Percentiles rank a stretch among this genome's conserved stretches.
These are phyloP conservation scores for Colletotrichum lindemuthianum DNA, from an alignment of 2,329 filamentous ascomycete species.

Conservation along the genomic window DNA sequence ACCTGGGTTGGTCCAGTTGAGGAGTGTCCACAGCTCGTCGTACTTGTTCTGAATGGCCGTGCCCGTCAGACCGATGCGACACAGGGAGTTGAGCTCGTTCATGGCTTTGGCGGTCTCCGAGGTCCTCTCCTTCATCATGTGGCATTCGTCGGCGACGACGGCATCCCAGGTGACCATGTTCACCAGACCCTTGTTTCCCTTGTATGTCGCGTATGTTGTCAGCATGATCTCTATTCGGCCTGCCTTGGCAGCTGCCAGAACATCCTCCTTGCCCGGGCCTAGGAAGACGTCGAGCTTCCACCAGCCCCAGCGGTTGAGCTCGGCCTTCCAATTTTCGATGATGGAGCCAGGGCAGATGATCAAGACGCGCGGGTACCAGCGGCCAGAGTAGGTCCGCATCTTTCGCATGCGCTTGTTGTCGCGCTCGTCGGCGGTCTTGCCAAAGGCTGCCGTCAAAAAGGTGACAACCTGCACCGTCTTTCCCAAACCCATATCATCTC, in stretches of 20 bases:
- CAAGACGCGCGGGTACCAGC: constrained; percentile 86
- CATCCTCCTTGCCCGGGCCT: constrained; percentile 73
- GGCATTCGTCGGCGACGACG: constrained; percentile 93
- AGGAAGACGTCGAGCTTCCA: constrained; percentile 91
- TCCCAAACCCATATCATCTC: constrained; percentile 97
- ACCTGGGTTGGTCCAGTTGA: constrained; percentile 97
- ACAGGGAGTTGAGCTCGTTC: constrained; percentile 90
- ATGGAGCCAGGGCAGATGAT: constrained; percentile 90
- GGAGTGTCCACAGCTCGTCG: constrained; percentile 93
- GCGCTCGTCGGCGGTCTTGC: constrained; percentile 89
- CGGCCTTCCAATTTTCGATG: constrained; percentile 90
- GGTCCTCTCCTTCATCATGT: constrained; percentile 82
- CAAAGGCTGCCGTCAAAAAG: constrained; percentile 90
- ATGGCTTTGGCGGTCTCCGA: constrained; percentile 86
- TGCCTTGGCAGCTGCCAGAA: constrained; percentile 75
- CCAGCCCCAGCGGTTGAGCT: constrained; percentile 92
- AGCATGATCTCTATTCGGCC: constrained; percentile 91
- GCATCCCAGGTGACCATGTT: constrained; percentile 94
- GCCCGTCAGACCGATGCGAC: constrained; percentile 91
- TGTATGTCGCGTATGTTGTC: constrained; percentile 93
- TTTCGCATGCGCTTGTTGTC: constrained; percentile 90
- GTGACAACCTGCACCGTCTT: constrained; percentile 97
- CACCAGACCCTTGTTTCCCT: constrained; percentile 75
- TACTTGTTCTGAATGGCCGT: constrained; percentile 99
- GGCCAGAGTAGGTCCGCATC: constrained; percentile 69